These are phyloP conservation scores for Neurospora sp. DNA, from an alignment of 495 filamentous ascomycete genomes.

Conservation along the genomic window DNA sequence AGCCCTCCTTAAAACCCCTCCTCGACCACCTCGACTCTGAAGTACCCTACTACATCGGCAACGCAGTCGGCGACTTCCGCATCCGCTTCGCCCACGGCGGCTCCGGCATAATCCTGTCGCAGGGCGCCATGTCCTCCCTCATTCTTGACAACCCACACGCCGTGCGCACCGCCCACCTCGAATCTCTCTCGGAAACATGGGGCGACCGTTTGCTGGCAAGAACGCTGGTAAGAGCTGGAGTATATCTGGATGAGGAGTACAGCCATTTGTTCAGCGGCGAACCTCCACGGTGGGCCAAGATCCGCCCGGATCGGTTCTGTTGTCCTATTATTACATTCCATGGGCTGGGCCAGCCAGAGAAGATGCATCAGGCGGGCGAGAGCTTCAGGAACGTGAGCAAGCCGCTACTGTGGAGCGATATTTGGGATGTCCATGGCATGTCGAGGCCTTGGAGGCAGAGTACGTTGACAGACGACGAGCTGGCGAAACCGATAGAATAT, in stretches of 20 bases:
- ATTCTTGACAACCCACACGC: slow-evolving; percentile 22
- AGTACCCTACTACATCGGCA: slow-evolving; percentile 37
- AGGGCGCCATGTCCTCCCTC: slow-evolving; percentile 27
- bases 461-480: slow-evolving; percentile 18
- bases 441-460: slow-evolving; percentile 20
- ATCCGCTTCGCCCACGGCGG: slow-evolving; percentile 40
- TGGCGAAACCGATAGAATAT: slow-evolving; percentile 15
- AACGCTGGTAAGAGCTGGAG: slow-evolving; percentile 27
- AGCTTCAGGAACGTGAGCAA: slow-evolving; percentile 22
- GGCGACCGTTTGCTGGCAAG: slow-evolving; percentile 35
- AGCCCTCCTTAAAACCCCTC: slow-evolving; percentile 27
- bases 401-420: slow-evolving; percentile 29
- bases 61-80: slow-evolving; percentile 37
- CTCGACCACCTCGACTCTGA: slow-evolving; percentile 29
- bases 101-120: slow-evolving; percentile 33
- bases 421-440: slow-evolving; percentile 28
- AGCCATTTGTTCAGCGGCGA: slow-evolving; percentile 38
- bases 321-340: slow-evolving; percentile 32
- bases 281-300: slow-evolving; percentile 27
- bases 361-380: slow-evolving; percentile 27
- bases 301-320: slow-evolving; percentile 32
- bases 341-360: slow-evolving; percentile 19
- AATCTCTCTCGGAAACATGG: slow-evolving; percentile 29
- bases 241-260: slow-evolving; percentile 36
- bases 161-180: slow-evolving; percentile 21